phyloP scores from a whole-genome alignment of 768 basidiomycete species.

The Termitomyces sp. region DNA sequence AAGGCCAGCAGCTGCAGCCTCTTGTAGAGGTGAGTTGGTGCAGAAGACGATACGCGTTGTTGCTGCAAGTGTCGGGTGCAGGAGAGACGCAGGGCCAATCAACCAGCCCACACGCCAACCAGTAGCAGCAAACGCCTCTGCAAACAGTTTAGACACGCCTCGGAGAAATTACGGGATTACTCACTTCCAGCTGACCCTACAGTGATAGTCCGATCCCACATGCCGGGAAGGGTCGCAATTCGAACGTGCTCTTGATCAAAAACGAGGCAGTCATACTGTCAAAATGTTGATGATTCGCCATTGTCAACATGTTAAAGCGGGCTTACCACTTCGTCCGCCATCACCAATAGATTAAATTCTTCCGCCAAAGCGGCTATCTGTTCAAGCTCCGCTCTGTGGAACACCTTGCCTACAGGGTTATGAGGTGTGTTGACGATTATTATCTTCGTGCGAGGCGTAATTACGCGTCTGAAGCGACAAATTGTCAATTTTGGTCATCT shows the following conservation, averaged over 20 bases:
- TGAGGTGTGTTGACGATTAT: conserved; percentile 96
- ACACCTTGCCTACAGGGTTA: conserved; percentile 98
- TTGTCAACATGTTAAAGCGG: background rate
- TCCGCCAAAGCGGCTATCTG: conserved; percentile 82
- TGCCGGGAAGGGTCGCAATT: conserved; percentile 90
- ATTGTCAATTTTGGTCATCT: background rate
- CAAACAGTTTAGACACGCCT: background rate
- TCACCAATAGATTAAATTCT: conserved; percentile 87
- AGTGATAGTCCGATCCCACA: conserved; percentile 98
- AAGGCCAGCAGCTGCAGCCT: conserved; percentile 86
- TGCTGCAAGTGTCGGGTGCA: conserved; percentile 83
- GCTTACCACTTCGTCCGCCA: conserved; percentile 95
- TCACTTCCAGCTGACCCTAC: conserved; percentile 93
- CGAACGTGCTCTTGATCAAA: conserved; percentile 90
- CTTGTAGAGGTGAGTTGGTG: conserved; percentile 91
- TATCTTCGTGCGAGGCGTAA: conserved; percentile 89
- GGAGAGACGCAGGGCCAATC: conserved; percentile 79
- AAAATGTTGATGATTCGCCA: conserved; percentile 3
- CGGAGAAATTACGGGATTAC: conserved; percentile 16
- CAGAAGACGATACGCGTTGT: conserved; percentile 94
- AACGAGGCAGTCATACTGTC: conserved; percentile 88
- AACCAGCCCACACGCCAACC: conserved; percentile 99
- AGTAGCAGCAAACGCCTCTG: conserved; percentile 94
- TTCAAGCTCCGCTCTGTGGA: conserved; percentile 76
- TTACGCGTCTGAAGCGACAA: conserved; percentile 49